These are phyloP conservation scores for Sphagnum tenellum DNA, from an alignment of 225 moss, liverwort and hornwort genomes.

Conservation along the genomic window DNA sequence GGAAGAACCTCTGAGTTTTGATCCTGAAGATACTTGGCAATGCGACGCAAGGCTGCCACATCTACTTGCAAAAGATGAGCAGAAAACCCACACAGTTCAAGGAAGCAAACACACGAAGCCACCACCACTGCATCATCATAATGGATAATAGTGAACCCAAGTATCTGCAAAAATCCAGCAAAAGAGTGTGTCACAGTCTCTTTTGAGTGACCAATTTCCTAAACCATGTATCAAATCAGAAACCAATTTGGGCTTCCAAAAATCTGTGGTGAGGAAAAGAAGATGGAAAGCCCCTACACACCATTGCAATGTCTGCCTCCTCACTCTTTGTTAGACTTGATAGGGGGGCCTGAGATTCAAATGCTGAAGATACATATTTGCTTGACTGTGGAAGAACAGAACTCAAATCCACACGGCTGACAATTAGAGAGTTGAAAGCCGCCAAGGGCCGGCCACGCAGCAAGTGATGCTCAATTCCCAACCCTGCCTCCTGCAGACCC, in stretches of 20 bases:
- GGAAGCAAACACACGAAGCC: slow-evolving; percentile 67
- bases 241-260: too few species aligned
- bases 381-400: slow-evolving; percentile 15
- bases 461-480: slow-evolving; percentile 70
- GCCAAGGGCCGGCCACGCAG: slow-evolving; percentile 75
- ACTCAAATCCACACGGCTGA: slow-evolving; percentile 30
- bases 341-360: slow-evolving; percentile 41
- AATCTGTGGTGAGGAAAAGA: too few species aligned
- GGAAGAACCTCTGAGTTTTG: slow-evolving; percentile 18
- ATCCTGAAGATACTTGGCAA: slow-evolving; percentile 47
- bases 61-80: slow-evolving; percentile 78
- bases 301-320: slow-evolving; percentile 48
- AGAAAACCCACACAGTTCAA: slow-evolving; percentile 82
- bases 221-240: too few species aligned
- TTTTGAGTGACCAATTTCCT: too few species aligned
- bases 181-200: not conserved
- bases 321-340: slow-evolving; percentile 51
- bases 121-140: slow-evolving; percentile 70
- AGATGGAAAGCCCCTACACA: slow-evolving; percentile 7
- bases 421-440: slow-evolving; percentile 64
- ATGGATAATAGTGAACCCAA: slow-evolving; percentile 52
- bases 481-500: slow-evolving; percentile 40
- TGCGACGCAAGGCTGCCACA: slow-evolving; percentile 63
- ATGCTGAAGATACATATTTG: slow-evolving; percentile 24
- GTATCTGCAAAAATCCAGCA: slow-evolving; percentile 28